Evolutionary conservation across 805 yeast genomes (phyloP), one percentile per base, ranked within the genome.

Genomic region (Metschnikowia arizonensis): DNA sequence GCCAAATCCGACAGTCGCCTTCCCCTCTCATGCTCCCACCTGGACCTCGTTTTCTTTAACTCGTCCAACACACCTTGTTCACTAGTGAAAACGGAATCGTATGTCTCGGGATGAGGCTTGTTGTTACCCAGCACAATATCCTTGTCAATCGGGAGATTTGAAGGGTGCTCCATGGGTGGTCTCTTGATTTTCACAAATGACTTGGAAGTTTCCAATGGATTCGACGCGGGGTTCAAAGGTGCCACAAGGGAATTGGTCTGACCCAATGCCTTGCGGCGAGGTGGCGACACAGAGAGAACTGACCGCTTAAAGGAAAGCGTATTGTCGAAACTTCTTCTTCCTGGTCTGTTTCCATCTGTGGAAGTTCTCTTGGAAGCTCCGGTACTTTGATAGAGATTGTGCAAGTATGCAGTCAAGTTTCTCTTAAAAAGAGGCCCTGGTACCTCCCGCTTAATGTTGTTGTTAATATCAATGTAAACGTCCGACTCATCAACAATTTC

Each of bases 401-500:
- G 89, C 57, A 84, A 69, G 58, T 83, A 84, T 9, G 82, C 75
- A 2, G 88, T 79, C 54, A 84, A 74, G 57, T 83, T 83, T 56
- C 86, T 68, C 59, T 81, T 83, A 11, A 85, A 73, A 47, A 84
- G 69, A 1, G 91, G 91, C 9, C 90, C 90, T 1, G 91, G 91
- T 48, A 77, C 78, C 32, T 74, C 73, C 60, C 91, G 72, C 65
- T 87, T 86, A 59, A 90, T 88, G 48, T 88, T 88, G 52, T 86
- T 85, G 64, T 88, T 88, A 51, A 90, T 85, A 65, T 91, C 97
- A 47, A 90, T 78, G 59, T 85, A 89, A 15, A 93, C 97, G 62
- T 91, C 99, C 19, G 89, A 81, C 67, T 91, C 99, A 61, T 91
- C 99, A 33, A 91, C 91, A 59, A 91, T 91, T 63, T 91, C 99